Conservation (phyloP, 768 basidiomycete species). For the Boletellus ananiceps region DNA sequence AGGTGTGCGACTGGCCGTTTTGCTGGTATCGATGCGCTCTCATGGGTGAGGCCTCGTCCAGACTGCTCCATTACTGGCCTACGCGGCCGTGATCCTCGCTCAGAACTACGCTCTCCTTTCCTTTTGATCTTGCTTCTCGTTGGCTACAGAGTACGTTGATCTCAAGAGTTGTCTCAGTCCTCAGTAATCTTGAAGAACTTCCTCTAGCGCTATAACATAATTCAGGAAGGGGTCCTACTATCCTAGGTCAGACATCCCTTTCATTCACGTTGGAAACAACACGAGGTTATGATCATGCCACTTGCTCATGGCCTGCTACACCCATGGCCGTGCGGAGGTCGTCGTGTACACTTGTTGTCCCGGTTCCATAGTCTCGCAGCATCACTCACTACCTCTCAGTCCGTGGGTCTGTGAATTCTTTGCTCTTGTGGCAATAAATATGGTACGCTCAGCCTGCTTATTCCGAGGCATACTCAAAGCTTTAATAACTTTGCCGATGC, state of each 20-base stretch:
- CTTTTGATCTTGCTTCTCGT: neutral
- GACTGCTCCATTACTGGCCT: no score
- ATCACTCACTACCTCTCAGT: constrained; percentile 10
- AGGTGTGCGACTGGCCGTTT: no score
- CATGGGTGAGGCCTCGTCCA: no score
- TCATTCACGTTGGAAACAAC: neutral
- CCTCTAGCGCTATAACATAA: neutral
- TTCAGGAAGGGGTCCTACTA: neutral
- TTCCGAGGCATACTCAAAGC: neutral
- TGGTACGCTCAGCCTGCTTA: constrained; percentile 2
- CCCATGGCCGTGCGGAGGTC: neutral
- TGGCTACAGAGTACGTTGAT: constrained; percentile 1
- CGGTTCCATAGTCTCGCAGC: neutral
- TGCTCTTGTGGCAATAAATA: neutral
- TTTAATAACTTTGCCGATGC: neutral
- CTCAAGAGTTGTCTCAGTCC: neutral
- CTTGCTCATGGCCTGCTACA: neutral
- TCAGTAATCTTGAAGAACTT: neutral
- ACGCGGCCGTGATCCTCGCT: neutral
- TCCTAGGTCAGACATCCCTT: constrained; percentile 12
- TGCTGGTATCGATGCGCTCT: no score
- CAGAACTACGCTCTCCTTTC: neutral
- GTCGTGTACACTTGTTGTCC: neutral
- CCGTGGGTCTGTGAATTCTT: neutral
- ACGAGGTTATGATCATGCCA: neutral